phyloP scores from a whole-genome alignment of 371 early-diverging fungal genomes.

The Mortierella sp. region DNA sequence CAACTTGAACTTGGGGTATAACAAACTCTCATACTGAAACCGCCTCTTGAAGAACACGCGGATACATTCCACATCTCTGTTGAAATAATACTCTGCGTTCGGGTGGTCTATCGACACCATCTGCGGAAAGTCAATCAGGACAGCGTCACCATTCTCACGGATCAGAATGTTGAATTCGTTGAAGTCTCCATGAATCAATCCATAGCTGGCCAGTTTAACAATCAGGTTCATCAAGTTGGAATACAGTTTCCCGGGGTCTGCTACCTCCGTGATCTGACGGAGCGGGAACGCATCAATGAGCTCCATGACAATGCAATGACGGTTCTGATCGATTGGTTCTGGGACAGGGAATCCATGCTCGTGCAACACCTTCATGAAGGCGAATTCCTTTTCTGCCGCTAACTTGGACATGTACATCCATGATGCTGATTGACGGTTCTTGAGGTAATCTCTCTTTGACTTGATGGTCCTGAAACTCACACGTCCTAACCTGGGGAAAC shows the following conservation, averaged over 20 bases:
- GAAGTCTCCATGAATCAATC: conserved; percentile 99
- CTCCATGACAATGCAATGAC: conserved; percentile 99
- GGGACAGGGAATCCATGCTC: conserved; percentile 98
- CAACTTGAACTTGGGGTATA: conserved; percentile 89
- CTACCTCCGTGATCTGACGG: conserved; percentile 87
- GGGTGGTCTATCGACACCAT: conserved; percentile 97
- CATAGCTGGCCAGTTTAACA: conserved; percentile 93
- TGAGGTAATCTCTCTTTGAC: conserved; percentile 96
- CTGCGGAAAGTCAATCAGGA: conserved; percentile 99
- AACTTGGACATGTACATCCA: conserved; percentile 99
- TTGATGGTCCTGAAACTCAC: conserved; percentile 98
- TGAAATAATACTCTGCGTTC: conserved; percentile 95
- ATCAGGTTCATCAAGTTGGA: conserved; percentile 94
- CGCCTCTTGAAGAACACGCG: conserved; percentile 92
- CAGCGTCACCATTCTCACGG: conserved; percentile 81
- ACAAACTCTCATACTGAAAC: conserved; percentile 87
- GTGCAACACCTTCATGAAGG: conserved; percentile 91
- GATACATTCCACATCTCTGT: conserved; percentile 99
- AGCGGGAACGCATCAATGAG: conserved; percentile 95
- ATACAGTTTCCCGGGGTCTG: conserved; percentile 92
- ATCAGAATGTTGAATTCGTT: conserved; percentile 99
- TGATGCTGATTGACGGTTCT: conserved; percentile 89
- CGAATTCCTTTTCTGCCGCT: conserved; percentile 96
- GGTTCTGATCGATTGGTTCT: conserved; percentile 89
- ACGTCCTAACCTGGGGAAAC: conserved; percentile 85